Base-by-base conservation (phyloP, 176 grass and related monocot species). In the Pontederia paniculata region DNA sequence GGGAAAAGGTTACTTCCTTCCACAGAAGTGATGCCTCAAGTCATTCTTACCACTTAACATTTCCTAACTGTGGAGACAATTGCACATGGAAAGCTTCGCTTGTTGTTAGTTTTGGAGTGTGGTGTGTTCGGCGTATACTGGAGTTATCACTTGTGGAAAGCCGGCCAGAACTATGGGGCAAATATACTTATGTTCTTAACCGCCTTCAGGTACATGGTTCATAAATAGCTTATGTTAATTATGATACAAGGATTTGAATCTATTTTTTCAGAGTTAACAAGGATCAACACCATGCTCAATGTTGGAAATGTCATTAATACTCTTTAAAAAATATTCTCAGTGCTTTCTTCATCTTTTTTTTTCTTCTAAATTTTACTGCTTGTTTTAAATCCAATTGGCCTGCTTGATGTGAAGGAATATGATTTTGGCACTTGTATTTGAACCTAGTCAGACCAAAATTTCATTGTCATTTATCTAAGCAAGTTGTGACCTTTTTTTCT, bases 161-260 rank as follows among this genome's bases (percentile, higher is more conserved):
- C 52, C 79, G 94, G 68, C 94, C 94, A 12, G 94, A 99, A 45
- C 77, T 99, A 70, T 99, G 94, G 94, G 94, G 94, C 44, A 99
- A 99, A 78, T 93, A 99, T 52, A 99, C 94, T 41, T 99, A 93
- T 12, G 94, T 99, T 68, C 83, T 99, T 21, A 99, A 99, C 67
- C 87, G 87, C 54, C 94, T 99, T 70, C 94, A 99, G 87, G 94
- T 88, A 70, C 45, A 22, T 47, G 9, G 8, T 23, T 15, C n/a
- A 23, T 47, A 9, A 23, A 19, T 44, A 47, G 9, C 18, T 48
- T 21, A 9, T 13, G 10, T 13, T 4, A 14, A 23, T 8, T 63
- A 10, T 23, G n/a, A 9, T 16, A 13, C 15, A 50, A 12, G 15
- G 15, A 53, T 61, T 21, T 58, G 17, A 21, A 58, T 17, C 70